Evolutionary conservation across 148 eudicot species (phyloP), one percentile per base, ranked within the genome.

Genomic region (Vaccinium corymbosum): DNA sequence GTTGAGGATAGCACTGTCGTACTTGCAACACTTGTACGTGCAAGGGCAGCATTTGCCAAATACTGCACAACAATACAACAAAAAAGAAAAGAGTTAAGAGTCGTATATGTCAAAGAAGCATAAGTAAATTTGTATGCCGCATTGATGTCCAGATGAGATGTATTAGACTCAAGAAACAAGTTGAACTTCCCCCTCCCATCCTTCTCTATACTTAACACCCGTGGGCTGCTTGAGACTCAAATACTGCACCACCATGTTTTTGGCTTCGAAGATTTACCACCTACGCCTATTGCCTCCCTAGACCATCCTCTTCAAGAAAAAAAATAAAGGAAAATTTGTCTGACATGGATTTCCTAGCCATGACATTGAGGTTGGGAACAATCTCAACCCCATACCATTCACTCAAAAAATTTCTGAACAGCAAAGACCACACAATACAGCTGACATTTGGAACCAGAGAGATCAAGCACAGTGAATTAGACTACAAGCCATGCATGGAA

Each of bases 21-120:
- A 86, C 98, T 97, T 85, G 99, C 98, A 87, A 97, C 99, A 88
- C 99, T 97, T 55, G 99, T 97, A 38, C 94, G 98, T 61, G 95
- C 97, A 87, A 97, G 97, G 79, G 99, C 99, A 77, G 99, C 98
- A 86, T 97, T 97, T 35, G 99, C 94, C 27, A 97, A 87, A 88
- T 97, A 97, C 99, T 97, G 94, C 88, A 92, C 72, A 81, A 50
- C 51, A 91, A 71, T 59, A 52, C 74, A 68, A 57, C n/a, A 20
- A 64, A 64, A 64, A 68, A 25, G 74, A 66, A 66, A 22, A n/a
- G 42, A 29, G 12, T 12, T 62, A 62, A 22, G 12, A n/a, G 11
- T 62, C 13, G 66, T 61, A 62, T n/a, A 6, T 25, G 73, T 68
- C 73, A 25, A 25, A 25, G 42, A 29, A 13, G 73, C 38, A 68